Percentiles rank a stretch among this genome's conserved stretches.
These are phyloP conservation scores for Candida gorgasii DNA, from an alignment of 805 yeast genomes.

Conservation along the genomic window DNA sequence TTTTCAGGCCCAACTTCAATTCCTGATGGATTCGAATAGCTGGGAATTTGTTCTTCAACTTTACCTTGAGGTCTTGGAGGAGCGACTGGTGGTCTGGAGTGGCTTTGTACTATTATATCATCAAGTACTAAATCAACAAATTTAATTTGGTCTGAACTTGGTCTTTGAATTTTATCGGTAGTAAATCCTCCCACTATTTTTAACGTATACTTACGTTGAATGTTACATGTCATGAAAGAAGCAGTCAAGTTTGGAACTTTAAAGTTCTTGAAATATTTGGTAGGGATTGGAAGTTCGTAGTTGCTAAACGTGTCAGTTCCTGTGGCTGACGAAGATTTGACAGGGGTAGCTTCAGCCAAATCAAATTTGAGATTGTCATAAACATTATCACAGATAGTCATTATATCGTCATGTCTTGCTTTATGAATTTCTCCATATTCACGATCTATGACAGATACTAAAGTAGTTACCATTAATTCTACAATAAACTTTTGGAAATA, in stretches of 20 bases:
- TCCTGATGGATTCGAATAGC: conserved; percentile 1
- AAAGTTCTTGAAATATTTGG: conserved; percentile 37
- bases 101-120: conserved; percentile 36
- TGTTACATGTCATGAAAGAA: conserved; percentile 56
- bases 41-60: not conserved
- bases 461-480: conserved; percentile 29
- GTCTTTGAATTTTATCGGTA: conserved; percentile 24
- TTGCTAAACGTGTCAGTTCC: conserved; percentile 11
- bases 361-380: conserved; percentile 41
- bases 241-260: conserved; percentile 54
- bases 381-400: conserved; percentile 32
- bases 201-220: conserved; percentile 36
- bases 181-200: conserved; percentile 26
- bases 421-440: conserved; percentile 27
- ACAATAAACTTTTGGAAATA: conserved; percentile 44
- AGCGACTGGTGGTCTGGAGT: not conserved
- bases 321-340: conserved; percentile 25
- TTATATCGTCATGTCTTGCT: conserved; percentile 24
- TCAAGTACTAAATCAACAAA: conserved; percentile 32
- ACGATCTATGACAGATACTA: conserved; percentile 26
- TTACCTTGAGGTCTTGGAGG: not conserved
- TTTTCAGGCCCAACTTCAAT: conserved; percentile 3
- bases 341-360: conserved; percentile 32
- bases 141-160: conserved; percentile 21
- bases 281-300: conserved; percentile 48